phyloP scores from a whole-genome alignment of 352 stramenopile species.

The Poterioochromonas sp. region DNA sequence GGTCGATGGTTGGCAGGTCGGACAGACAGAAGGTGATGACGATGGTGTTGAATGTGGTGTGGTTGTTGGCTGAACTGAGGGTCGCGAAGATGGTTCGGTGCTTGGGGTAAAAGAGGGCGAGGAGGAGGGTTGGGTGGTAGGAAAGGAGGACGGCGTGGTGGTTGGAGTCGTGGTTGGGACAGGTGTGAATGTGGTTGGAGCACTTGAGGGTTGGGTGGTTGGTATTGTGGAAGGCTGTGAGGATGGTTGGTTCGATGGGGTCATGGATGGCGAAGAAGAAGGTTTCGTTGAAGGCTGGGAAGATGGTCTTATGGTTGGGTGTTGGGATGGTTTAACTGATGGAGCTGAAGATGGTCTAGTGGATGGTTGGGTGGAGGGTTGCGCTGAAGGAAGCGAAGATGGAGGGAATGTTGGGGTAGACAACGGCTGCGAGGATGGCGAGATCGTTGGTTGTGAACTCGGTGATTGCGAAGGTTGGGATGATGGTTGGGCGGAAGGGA shows the following conservation, averaged over 20 bases:
- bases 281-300: constrained; percentile 11
- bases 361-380: constrained; percentile 12
- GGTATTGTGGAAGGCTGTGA: constrained; percentile 10
- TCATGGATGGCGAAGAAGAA: constrained; percentile 17
- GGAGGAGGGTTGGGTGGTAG: constrained; percentile 5
- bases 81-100: constrained; percentile 12
- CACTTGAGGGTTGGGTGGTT: not conserved
- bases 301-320: not conserved
- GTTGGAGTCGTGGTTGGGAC: constrained; percentile 7
- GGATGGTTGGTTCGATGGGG: constrained; percentile 7
- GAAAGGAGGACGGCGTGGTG: constrained; percentile 5
- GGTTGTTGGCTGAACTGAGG: not conserved
- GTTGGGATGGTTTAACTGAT: not conserved
- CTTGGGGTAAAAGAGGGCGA: constrained; percentile 8
- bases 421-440: not conserved
- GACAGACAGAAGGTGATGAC: not conserved
- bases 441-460: not conserved
- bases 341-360: not conserved
- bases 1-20: constrained; percentile 12
- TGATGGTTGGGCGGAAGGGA: not conserved
- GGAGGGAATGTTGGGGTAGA: not conserved
- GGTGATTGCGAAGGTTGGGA: constrained; percentile 3
- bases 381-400: constrained; percentile 5
- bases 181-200: constrained; percentile 10
- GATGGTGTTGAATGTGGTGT: constrained; percentile 1